A percentile compares a stretch with the other conserved stretches of the same genome.
Conservation (phyloP, 331 rosid genomes). For the Malus hybrid region DNA sequence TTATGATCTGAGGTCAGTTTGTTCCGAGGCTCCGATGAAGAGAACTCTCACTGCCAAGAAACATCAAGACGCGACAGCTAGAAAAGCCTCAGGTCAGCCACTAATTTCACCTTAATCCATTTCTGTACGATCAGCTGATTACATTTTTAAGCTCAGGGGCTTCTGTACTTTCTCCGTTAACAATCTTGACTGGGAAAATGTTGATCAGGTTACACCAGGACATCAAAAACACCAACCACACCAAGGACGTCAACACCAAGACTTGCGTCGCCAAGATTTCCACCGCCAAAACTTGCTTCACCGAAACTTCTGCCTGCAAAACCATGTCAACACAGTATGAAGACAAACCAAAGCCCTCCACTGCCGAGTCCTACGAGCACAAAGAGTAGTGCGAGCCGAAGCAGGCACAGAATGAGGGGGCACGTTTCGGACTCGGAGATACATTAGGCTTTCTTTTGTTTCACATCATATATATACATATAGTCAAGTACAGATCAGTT, state of each 20-base stretch:
- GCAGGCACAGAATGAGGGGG: slow-evolving; percentile 14
- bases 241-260: slow-evolving; percentile 15
- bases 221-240: slow-evolving; percentile 8
- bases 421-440: slow-evolving; percentile 25
- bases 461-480: not conserved
- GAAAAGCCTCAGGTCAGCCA: slow-evolving; percentile 52
- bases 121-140: not conserved
- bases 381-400: slow-evolving; percentile 10
- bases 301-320: slow-evolving; percentile 10
- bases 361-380: slow-evolving; percentile 16
- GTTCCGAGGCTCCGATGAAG: slow-evolving; percentile 34
- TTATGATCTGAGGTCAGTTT: slow-evolving; percentile 22
- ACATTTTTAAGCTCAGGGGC: not conserved
- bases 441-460: slow-evolving; percentile 15
- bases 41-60: slow-evolving; percentile 24
- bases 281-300: slow-evolving; percentile 12
- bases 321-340: slow-evolving; percentile 24
- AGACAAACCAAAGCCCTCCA: slow-evolving; percentile 21
- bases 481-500: not conserved
- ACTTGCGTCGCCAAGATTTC: slow-evolving; percentile 10
- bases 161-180: not conserved
- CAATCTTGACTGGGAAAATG: not conserved
- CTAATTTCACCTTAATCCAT: not conserved
- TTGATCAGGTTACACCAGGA: slow-evolving; percentile 31
- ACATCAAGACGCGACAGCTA: slow-evolving; percentile 19